A percentile compares a stretch with the other conserved stretches of the same genome.
Evolutionary conservation across 306 rosid species (phyloP).

Genomic region (Prunus fruticosa): DNA sequence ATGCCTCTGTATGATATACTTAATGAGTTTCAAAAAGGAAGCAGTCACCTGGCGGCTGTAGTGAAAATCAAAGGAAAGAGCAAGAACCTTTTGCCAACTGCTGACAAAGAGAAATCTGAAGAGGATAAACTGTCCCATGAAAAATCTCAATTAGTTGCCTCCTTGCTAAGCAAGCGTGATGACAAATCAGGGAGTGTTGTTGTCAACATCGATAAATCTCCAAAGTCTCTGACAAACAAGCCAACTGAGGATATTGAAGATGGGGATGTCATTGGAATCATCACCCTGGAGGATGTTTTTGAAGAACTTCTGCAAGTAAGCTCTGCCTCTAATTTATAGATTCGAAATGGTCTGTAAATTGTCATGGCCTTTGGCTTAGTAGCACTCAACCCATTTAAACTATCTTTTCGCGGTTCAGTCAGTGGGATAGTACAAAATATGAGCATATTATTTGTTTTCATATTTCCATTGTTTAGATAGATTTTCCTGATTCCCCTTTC

Average conservation of each 20-base stretch:
- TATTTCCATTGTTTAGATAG: background rate
- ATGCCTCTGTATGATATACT: conserved; percentile 94
- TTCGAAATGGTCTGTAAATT: too few relatives aligned
- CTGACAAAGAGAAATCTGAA: conserved; percentile 44
- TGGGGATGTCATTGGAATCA: conserved; percentile 87
- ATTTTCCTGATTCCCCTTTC: background rate
- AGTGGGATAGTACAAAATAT: background rate
- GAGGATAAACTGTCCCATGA: conserved; percentile 26
- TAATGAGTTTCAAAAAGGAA: conserved; percentile 93
- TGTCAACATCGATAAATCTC: conserved; percentile 52
- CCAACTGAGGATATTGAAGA: conserved; percentile 64
- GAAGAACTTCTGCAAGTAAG: conserved; percentile 85
- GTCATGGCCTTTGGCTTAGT: too few relatives aligned
- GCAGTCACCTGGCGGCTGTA: conserved; percentile 96
- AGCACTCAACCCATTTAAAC: too few relatives aligned
- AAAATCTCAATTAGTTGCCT: conserved; percentile 43
- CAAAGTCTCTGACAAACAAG: conserved; percentile 34
- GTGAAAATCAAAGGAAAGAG: conserved; percentile 62
- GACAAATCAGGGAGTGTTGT: conserved; percentile 35
- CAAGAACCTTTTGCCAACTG: conserved; percentile 26
- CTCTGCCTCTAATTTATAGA: background rate
- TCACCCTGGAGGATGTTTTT: conserved; percentile 92
- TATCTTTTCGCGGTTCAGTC: background rate
- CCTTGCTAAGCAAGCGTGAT: conserved; percentile 49
- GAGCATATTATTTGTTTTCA: background rate